Percentiles rank a stretch among this genome's conserved stretches.
Conservation (phyloP, 2,329 filamentous ascomycete genomes). For the Raffaelea ambrosiae region DNA sequence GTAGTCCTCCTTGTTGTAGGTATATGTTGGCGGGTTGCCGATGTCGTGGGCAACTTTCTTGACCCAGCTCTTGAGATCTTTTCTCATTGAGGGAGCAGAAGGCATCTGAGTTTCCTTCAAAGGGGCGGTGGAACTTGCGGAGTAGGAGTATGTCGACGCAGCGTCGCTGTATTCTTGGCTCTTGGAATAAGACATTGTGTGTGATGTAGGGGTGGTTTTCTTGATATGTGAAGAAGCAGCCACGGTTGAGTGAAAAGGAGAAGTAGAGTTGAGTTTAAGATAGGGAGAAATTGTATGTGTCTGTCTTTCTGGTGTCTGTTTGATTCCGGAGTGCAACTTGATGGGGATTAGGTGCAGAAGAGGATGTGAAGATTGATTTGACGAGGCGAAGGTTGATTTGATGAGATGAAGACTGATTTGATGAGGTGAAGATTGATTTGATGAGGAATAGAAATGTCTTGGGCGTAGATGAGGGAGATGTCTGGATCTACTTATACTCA, state of each 20-base stretch:
- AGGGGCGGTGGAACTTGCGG: not conserved
- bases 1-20: not conserved
- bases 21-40: not conserved
- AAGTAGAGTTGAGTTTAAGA: not conserved
- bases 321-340: no score
- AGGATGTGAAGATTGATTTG: no score
- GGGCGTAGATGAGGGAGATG: no score
- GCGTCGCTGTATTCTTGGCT: not conserved
- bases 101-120: not conserved
- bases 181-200: not conserved
- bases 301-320: no score
- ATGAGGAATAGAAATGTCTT: no score
- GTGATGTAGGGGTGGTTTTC: not conserved
- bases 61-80: not conserved
- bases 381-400: no score
- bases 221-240: not conserved
- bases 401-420: no score
- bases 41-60: not conserved
- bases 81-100: not conserved
- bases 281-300: no score
- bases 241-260: not conserved
- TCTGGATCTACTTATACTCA: no score
- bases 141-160: not conserved
- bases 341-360: no score
- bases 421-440: no score